These are phyloP conservation scores for Metschnikowia henanensis DNA, from an alignment of 805 yeast genomes.

Conservation along the genomic window DNA sequence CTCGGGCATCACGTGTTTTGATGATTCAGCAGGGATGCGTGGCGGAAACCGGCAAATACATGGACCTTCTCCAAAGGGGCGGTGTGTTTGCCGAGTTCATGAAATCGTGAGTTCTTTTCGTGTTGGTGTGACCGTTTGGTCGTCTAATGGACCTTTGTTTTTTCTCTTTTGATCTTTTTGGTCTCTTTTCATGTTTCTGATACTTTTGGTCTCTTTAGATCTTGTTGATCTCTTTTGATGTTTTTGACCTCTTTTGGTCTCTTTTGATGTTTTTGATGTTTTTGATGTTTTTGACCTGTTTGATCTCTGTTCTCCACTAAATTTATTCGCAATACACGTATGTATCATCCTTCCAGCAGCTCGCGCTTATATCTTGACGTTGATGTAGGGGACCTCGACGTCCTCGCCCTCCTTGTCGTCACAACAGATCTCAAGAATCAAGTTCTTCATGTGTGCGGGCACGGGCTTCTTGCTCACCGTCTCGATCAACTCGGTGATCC, in stretches of 20 bases:
- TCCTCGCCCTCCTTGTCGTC: conserved; percentile 94
- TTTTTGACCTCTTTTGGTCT: neutral
- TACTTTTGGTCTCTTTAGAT: neutral
- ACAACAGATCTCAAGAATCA: conserved; percentile 87
- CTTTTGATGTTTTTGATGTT: too few species aligned
- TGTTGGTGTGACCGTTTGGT: too few species aligned
- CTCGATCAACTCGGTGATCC: conserved; percentile 75
- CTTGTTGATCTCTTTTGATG: neutral
- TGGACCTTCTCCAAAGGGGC: conserved; percentile 20
- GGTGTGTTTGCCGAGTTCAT: conserved; percentile 26
- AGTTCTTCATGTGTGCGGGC: conserved; percentile 67
- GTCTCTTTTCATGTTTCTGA: neutral
- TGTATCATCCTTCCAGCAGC: neutral
- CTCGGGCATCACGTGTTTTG: conserved; percentile 50
- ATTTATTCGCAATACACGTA: neutral
- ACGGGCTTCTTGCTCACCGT: conserved; percentile 83
- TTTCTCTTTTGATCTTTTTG: neutral
- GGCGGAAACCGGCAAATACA: conserved; percentile 44
- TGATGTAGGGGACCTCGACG: conserved; percentile 89
- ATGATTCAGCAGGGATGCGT: conserved; percentile 50
- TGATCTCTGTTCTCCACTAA: too few species aligned
- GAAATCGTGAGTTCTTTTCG: neutral
- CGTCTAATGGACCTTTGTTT: neutral
- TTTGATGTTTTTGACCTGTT: too few species aligned
- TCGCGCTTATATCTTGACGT: conserved; percentile 42